phyloP scores from a whole-genome alignment of 192 early-diverging fungal species.

The Phlyctochytrium bullatum region DNA sequence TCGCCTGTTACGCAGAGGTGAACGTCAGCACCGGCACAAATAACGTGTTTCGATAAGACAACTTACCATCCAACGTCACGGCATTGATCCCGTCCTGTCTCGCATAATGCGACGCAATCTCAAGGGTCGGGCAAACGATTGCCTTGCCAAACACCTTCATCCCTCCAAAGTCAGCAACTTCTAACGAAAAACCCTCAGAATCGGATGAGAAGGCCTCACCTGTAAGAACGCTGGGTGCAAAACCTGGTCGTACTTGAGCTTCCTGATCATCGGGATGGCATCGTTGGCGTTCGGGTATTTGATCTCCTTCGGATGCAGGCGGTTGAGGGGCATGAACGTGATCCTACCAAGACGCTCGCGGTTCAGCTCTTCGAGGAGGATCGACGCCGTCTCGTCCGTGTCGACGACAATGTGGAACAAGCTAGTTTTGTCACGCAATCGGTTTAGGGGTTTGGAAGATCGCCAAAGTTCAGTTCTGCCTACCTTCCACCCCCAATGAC shows the following conservation, averaged over 20 bases:
- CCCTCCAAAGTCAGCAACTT: background rate
- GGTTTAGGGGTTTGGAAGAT: constrained; percentile 9
- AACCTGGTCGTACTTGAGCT: constrained; percentile 68
- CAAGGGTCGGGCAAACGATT: constrained; percentile 80
- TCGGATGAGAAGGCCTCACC: constrained; percentile 25
- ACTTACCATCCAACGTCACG: constrained; percentile 77
- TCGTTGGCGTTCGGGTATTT: constrained; percentile 67
- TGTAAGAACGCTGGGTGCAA: constrained; percentile 81
- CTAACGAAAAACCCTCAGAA: no score
- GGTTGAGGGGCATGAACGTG: constrained; percentile 95
- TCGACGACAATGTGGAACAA: constrained; percentile 97
- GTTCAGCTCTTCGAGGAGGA: constrained; percentile 57
- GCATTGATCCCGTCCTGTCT: constrained; percentile 72
- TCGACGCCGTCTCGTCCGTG: constrained; percentile 83
- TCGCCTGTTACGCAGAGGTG: constrained; percentile 70
- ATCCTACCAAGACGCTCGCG: constrained; percentile 73
- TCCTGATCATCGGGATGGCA: constrained; percentile 79
- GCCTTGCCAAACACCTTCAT: constrained; percentile 81
- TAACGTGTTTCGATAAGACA: no score
- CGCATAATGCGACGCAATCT: constrained; percentile 77
- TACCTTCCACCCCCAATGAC: constrained; percentile 77
- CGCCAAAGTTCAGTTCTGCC: background rate
- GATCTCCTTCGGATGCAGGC: constrained; percentile 58
- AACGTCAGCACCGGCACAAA: constrained; percentile 5
- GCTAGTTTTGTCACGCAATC: constrained; percentile 54